A percentile compares a stretch with the other conserved stretches of the same genome.
phyloP scores from a whole-genome alignment of 495 filamentous ascomycete genomes.

The Aspergillus sclerotiicarbonarius region DNA sequence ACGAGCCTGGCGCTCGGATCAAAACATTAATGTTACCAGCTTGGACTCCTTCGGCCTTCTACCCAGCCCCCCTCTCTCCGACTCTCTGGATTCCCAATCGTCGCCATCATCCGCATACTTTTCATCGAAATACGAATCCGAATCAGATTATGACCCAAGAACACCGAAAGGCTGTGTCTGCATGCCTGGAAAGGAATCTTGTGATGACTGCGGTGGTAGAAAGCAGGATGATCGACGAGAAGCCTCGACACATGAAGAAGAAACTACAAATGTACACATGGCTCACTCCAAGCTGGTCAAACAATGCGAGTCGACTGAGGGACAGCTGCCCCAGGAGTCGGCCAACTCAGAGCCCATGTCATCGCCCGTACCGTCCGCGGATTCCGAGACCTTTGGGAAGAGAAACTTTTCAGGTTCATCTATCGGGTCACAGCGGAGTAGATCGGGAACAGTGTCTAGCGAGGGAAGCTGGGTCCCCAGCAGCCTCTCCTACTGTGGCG shows the following conservation, averaged over 20 bases:
- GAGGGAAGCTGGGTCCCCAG: constrained; percentile 44
- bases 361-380: constrained; percentile 18
- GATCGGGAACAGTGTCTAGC: constrained; percentile 42
- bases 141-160: constrained; percentile 13
- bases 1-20: constrained; percentile 44
- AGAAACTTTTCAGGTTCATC: constrained; percentile 20
- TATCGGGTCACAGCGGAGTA: constrained; percentile 27
- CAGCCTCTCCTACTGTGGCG: constrained; percentile 43
- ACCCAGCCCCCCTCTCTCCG: constrained; percentile 43
- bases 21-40: constrained; percentile 34
- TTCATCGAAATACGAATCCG: constrained; percentile 21
- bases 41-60: constrained; percentile 41
- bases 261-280: constrained; percentile 37
- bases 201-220: constrained; percentile 18
- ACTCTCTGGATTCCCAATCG: constrained; percentile 29
- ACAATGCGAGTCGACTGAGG: constrained; percentile 27
- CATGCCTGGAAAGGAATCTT: constrained; percentile 7
- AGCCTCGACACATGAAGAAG: constrained; percentile 14
- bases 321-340: constrained; percentile 14
- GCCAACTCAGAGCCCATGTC: constrained; percentile 11
- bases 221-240: constrained; percentile 6
- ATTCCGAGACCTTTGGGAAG: constrained; percentile 12
- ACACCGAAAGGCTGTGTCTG: constrained; percentile 7
- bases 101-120: constrained; percentile 36
- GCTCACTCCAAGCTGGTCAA: constrained; percentile 38